Conservation (phyloP, 495 filamentous ascomycete species). For the Echria macrotheca region DNA sequence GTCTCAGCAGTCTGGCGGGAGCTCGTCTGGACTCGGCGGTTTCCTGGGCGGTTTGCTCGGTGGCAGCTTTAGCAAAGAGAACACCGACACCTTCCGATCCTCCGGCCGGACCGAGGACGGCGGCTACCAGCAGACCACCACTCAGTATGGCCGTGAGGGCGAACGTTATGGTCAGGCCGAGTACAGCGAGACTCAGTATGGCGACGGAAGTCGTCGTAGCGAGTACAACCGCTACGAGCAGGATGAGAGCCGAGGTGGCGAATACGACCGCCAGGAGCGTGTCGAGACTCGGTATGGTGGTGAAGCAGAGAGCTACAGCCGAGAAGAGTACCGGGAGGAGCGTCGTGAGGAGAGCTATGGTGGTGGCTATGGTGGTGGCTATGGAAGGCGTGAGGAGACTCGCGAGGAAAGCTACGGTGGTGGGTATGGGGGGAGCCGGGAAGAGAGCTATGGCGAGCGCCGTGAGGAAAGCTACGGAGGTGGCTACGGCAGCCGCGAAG, state of each 20-base stretch:
- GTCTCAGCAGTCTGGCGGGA: conserved; percentile 16
- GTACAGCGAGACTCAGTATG: conserved; percentile 37
- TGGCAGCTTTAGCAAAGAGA: conserved; percentile 34
- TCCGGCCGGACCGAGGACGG: conserved; percentile 33
- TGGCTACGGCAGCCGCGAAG: background rate
- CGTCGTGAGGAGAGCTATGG: conserved; percentile 18
- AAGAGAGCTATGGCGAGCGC: conserved; percentile 8
- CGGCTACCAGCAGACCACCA: conserved; percentile 37
- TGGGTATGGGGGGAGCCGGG: conserved; percentile 9
- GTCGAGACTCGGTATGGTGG: conserved; percentile 28
- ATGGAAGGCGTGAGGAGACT: conserved; percentile 21
- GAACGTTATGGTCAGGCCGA: conserved; percentile 49
- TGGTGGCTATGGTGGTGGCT: conserved; percentile 7
- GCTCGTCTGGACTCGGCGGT: conserved; percentile 35
- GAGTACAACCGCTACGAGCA: conserved; percentile 42
- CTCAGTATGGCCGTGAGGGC: conserved; percentile 43
- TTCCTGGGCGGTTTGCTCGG: conserved; percentile 39
- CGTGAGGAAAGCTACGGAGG: background rate
- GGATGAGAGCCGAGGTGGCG: conserved; percentile 22
- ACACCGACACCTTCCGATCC: conserved; percentile 39
- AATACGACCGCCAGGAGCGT: conserved; percentile 35
- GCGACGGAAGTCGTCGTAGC: too few relatives aligned
- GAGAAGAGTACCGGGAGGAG: conserved; percentile 12
- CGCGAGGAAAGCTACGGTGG: too few relatives aligned
- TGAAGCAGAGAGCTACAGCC: background rate